Percentiles rank a stretch among this genome's conserved stretches.
Evolutionary conservation across 306 rosid species (phyloP).

Genomic region (Pyrus communis): DNA sequence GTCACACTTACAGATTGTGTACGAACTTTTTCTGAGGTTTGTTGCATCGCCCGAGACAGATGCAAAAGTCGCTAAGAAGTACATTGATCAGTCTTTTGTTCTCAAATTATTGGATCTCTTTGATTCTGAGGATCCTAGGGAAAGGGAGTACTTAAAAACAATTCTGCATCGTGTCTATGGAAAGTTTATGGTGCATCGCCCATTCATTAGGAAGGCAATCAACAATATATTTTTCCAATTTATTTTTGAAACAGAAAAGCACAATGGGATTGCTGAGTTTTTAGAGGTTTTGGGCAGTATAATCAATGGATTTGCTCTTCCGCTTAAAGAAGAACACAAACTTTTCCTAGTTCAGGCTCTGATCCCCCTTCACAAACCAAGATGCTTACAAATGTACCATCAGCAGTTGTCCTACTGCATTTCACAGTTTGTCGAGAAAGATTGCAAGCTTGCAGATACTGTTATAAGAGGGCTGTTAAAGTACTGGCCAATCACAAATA

Average conservation of each 20-base stretch:
- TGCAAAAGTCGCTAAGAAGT: constrained; percentile 57
- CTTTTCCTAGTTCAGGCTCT: constrained; percentile 50
- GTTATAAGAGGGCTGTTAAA: constrained; percentile 46
- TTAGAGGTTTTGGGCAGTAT: constrained; percentile 65
- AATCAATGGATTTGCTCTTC: constrained; percentile 57
- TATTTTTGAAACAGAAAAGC: constrained; percentile 56
- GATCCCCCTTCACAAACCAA: constrained; percentile 68
- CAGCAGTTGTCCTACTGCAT: constrained; percentile 64
- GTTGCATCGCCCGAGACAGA: constrained; percentile 56
- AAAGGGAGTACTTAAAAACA: constrained; percentile 60
- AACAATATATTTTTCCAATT: constrained; percentile 49
- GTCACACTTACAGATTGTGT: constrained; percentile 63
- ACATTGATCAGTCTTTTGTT: constrained; percentile 57
- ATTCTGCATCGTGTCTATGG: constrained; percentile 55
- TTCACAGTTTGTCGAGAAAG: constrained; percentile 54
- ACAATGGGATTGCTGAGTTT: constrained; percentile 60
- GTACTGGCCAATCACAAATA: constrained; percentile 59
- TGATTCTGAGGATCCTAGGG: constrained; percentile 58
- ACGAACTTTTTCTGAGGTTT: constrained; percentile 47
- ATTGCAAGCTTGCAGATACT: constrained; percentile 50
- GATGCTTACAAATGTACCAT: constrained; percentile 54
- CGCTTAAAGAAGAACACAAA: constrained; percentile 62
- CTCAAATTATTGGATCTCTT: constrained; percentile 62
- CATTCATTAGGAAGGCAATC: constrained; percentile 59
- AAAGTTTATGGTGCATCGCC: constrained; percentile 62